Evolutionary conservation across 192 early-diverging fungal genomes (phyloP).

Genomic region (Podila epigama): DNA sequence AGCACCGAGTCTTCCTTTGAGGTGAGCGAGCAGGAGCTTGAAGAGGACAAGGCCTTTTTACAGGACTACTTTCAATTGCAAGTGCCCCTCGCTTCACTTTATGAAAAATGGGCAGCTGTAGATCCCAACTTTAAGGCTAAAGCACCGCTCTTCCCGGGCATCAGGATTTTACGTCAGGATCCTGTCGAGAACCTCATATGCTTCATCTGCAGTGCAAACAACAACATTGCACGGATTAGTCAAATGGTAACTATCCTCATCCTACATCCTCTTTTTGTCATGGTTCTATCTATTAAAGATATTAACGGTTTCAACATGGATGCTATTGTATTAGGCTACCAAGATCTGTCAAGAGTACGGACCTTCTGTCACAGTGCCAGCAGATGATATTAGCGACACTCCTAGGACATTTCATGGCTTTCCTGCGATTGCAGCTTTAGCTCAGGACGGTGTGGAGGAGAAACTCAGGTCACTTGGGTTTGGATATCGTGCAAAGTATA

Average conservation of each 20-base stretch:
- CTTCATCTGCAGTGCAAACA: conserved; percentile 95
- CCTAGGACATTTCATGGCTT: conserved; percentile 68
- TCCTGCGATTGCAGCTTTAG: conserved; percentile 66
- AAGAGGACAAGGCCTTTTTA: conserved; percentile 52
- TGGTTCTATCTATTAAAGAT: not conserved
- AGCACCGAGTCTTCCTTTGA: no score
- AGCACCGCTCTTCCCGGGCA: conserved; percentile 62
- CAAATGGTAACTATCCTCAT: conserved; percentile 64
- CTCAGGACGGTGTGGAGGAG: conserved; percentile 64
- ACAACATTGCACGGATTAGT: conserved; percentile 93
- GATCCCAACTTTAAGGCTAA: conserved; percentile 76
- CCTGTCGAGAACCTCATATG: conserved; percentile 87
- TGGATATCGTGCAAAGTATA: conserved; percentile 96
- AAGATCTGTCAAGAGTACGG: conserved; percentile 60
- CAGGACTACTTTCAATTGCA: conserved; percentile 89
- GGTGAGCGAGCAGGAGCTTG: conserved; percentile 11
- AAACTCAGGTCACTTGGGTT: conserved; percentile 82
- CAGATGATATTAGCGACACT: not conserved
- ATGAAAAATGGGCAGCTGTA: conserved; percentile 59
- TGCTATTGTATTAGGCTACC: conserved; percentile 46
- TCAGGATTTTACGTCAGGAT: conserved; percentile 83
- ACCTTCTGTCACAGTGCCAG: conserved; percentile 25
- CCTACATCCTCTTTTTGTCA: not conserved
- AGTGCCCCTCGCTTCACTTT: conserved; percentile 64
- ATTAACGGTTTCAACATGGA: not conserved